These are phyloP conservation scores for Cladosporium sp. DNA, from an alignment of 2,329 filamentous ascomycete species.

Conservation along the genomic window DNA sequence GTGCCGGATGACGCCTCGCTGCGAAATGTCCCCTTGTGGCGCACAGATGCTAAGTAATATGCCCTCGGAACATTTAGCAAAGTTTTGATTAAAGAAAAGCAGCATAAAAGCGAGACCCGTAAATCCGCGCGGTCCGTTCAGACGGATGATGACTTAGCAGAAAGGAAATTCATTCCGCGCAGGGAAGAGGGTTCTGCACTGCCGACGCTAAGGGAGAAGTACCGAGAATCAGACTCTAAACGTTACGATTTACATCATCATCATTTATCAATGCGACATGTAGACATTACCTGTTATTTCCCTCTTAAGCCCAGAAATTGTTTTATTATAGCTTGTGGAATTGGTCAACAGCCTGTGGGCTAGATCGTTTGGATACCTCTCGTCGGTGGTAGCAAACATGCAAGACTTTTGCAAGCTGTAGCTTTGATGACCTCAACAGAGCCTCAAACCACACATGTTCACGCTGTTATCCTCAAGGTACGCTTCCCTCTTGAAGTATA, in stretches of 20 bases:
- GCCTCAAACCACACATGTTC: conserved; percentile 56
- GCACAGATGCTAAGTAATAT: background rate
- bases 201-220: conserved; percentile 1
- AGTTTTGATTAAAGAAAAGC: background rate
- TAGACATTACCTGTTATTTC: background rate
- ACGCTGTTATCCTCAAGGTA: conserved; percentile 75
- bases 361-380: too few relatives aligned
- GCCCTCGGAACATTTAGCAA: background rate
- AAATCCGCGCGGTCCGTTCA: background rate
- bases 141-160: conserved; percentile 1
- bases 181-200: background rate
- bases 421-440: conserved; percentile 25
- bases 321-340: background rate
- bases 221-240: background rate
- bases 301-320: background rate
- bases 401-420: background rate
- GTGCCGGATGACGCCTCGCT: conserved; percentile 1
- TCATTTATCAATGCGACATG: background rate
- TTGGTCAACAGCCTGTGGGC: background rate
- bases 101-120: background rate
- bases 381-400: background rate
- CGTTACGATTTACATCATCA: background rate
- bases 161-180: background rate
- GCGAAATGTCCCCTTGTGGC: background rate
- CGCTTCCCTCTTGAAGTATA: conserved; percentile 67